Evolutionary conservation across 108 stramenopile species (phyloP), one percentile per base, ranked within the genome.

Genomic region (Aurantiochytrium sp.): DNA sequence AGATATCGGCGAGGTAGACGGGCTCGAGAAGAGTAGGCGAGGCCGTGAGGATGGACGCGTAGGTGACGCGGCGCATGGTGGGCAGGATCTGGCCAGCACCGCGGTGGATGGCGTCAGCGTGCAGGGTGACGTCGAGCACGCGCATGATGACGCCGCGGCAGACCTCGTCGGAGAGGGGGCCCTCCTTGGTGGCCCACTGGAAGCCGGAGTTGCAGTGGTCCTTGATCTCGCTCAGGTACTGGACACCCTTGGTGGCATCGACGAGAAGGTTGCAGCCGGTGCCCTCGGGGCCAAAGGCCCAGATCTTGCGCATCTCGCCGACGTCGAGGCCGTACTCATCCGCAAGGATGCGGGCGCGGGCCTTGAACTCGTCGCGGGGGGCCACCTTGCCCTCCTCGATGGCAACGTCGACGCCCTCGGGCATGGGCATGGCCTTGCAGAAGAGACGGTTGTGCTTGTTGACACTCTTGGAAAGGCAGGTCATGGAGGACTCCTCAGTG

Each of bases 391-490:
- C 97, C 65, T 97, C 96, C 90, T 99, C 99, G 91, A 99, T 97
- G 68, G 97, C 98, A 59, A 89, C 94, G 88, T 95, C 93, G 22
- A 99, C 94, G 89, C 97, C 98, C 24, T 94, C 89, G 54, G 92
- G 91, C 53, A 99, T 91, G 37, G 96, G 90, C 85, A 93, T 93
- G 54, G 95, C 98, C 89, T 95, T 95, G 50, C 96, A 92, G 92
- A 97, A 98, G 55, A 99, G 97, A 94, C 99, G 97, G 91, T 99
- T 99, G 96, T 99, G 99, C 95, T 99, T 99, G 97, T 99, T 99
- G 89, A 98, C 96, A 55, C 97, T 98, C 97, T 99, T 99, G 93
- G 98, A 97, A 69, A 99, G 94, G 92, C 96, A 97, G 68, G 94
- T 95, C 87, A 94, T 92, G 89, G 90, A 89, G 41, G 98, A 98